Percentiles rank a stretch among this genome's conserved stretches.
Evolutionary conservation across 2,329 filamentous ascomycete genomes (phyloP).

Genomic region (Ophiocordyceps unilateralis): DNA sequence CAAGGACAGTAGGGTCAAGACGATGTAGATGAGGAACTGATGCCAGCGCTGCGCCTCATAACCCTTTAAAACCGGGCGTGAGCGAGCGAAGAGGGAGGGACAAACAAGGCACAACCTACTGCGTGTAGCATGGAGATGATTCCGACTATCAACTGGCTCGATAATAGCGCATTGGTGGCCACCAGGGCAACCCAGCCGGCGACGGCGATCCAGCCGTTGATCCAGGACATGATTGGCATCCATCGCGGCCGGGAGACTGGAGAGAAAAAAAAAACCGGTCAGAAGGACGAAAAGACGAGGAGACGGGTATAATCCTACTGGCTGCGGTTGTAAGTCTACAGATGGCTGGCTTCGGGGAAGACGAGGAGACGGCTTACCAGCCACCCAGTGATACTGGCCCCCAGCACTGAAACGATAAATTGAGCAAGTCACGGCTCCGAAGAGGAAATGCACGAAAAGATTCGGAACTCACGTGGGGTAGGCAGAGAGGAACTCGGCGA

Average conservation of each 20-base stretch:
- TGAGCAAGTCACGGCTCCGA: background rate
- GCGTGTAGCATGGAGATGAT: slow-evolving; percentile 44
- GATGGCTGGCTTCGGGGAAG: background rate
- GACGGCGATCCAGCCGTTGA: slow-evolving; percentile 43
- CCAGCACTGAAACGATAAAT: slow-evolving; percentile 18
- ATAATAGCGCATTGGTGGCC: slow-evolving; percentile 50
- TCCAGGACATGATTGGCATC: slow-evolving; percentile 12
- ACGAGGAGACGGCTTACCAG: slow-evolving; percentile 23
- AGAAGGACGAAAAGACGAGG: slow-evolving; percentile 22
- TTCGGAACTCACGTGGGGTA: slow-evolving; percentile 26
- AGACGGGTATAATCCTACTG: slow-evolving; percentile 25
- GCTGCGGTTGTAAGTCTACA: slow-evolving; percentile 29
- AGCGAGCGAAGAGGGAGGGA: background rate
- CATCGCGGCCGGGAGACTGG: slow-evolving; percentile 9
- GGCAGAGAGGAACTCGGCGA: slow-evolving; percentile 53
- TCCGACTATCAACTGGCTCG: slow-evolving; percentile 47
- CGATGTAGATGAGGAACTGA: slow-evolving; percentile 40
- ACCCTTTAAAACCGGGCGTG: slow-evolving; percentile 5
- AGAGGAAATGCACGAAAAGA: background rate
- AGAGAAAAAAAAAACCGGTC: background rate
- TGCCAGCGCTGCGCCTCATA: slow-evolving; percentile 47
- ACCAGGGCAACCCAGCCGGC: slow-evolving; percentile 49
- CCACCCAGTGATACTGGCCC: slow-evolving; percentile 57
- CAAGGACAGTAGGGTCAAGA: slow-evolving; percentile 11
- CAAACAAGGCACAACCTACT: background rate